Evolutionary conservation across 2,329 filamentous ascomycete species (phyloP).

Genomic region (Colletotrichum musicola): DNA sequence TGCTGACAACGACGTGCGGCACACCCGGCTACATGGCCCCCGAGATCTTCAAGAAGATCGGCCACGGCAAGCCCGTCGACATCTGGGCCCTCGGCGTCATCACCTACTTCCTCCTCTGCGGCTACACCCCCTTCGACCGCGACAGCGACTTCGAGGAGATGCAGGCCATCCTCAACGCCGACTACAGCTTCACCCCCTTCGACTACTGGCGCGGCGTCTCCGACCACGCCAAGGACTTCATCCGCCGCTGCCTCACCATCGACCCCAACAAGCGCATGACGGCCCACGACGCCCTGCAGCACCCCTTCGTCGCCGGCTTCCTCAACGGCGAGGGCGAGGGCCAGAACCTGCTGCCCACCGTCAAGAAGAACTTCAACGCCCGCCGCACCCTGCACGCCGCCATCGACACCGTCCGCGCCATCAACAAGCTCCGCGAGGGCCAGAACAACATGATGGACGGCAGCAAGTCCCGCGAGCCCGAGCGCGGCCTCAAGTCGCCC

Average conservation of each 20-base stretch:
- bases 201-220: slow-evolving; percentile 98
- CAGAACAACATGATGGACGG: slow-evolving; percentile 74
- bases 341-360: slow-evolving; percentile 74
- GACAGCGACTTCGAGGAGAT: slow-evolving; percentile 99
- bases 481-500: slow-evolving; percentile 49
- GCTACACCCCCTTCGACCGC: slow-evolving; percentile 97
- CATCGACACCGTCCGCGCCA: slow-evolving; percentile 78
- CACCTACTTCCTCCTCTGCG: slow-evolving; percentile 97
- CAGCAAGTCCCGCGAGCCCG: slow-evolving; percentile 64
- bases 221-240: slow-evolving; percentile 88
- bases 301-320: slow-evolving; percentile 73
- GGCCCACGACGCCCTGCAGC: slow-evolving; percentile 80
- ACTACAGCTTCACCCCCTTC: slow-evolving; percentile 93
- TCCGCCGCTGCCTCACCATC: slow-evolving; percentile 90
- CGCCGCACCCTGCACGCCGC: slow-evolving; percentile 76
- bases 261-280: slow-evolving; percentile 91
- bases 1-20: slow-evolving; percentile 96
- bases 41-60: slow-evolving; percentile 99
- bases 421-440: slow-evolving; percentile 77
- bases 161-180: slow-evolving; percentile 96
- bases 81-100: slow-evolving; percentile 99
- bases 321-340: slow-evolving; percentile 61
- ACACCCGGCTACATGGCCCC: slow-evolving; percentile 99
- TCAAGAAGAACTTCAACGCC: slow-evolving; percentile 82
- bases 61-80: slow-evolving; percentile 97